These are phyloP conservation scores for Chytriomyces hyalinus DNA, from an alignment of 192 early-diverging fungal species.

Conservation along the genomic window DNA sequence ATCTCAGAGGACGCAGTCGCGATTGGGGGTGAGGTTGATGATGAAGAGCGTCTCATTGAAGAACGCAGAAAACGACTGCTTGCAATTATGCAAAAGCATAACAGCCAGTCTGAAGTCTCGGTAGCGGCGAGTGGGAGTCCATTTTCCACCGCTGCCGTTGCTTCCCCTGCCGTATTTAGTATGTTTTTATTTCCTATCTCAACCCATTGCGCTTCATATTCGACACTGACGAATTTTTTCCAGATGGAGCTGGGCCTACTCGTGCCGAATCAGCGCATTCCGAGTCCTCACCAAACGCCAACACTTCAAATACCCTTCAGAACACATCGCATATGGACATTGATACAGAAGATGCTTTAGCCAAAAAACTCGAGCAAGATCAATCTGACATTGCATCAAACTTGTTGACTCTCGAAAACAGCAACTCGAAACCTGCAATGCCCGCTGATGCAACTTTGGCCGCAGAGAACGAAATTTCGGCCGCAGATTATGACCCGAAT, in stretches of 20 bases:
- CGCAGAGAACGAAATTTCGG: slow-evolving; percentile 39
- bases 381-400: no score
- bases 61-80: slow-evolving; percentile 79
- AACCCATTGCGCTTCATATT: no score
- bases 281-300: no score
- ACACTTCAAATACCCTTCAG: no score
- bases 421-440: not conserved
- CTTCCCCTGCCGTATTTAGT: slow-evolving; percentile 14
- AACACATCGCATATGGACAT: no score
- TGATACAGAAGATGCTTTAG: no score
- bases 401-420: not conserved
- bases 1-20: not conserved
- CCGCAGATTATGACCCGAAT: slow-evolving; percentile 83
- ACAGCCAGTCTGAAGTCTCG: slow-evolving; percentile 35
- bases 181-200: not conserved
- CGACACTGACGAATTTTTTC: no score
- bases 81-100: slow-evolving; percentile 76
- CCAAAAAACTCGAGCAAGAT: no score
- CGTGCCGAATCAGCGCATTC: no score
- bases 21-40: slow-evolving; percentile 55
- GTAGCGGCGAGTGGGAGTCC: not conserved
- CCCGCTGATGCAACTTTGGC: not conserved
- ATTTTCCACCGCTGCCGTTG: not conserved
- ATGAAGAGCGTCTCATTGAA: slow-evolving; percentile 82
- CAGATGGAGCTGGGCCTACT: no score